Conservation (phyloP, 2,329 filamentous ascomycete species). For the Magnaporthiopsis poae region DNA sequence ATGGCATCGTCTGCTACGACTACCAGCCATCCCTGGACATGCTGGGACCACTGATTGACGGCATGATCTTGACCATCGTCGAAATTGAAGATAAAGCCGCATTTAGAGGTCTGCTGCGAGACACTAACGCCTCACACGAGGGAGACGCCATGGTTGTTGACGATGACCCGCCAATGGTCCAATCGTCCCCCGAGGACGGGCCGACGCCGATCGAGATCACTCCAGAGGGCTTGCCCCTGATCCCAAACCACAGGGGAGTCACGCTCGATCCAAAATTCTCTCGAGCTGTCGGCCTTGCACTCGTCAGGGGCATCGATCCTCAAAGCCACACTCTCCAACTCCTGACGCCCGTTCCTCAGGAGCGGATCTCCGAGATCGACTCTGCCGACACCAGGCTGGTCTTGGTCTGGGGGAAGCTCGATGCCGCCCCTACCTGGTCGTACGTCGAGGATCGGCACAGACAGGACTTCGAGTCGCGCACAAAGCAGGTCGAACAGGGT, state of each 20-base stretch:
- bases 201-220: constrained; percentile 26
- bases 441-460: constrained; percentile 54
- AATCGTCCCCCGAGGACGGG: constrained; percentile 1
- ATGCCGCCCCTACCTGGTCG: constrained; percentile 56
- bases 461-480: constrained; percentile 19
- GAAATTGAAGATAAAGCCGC: constrained; percentile 45
- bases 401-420: constrained; percentile 58
- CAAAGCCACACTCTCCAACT: constrained; percentile 47
- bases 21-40: constrained; percentile 50
- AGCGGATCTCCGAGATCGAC: constrained; percentile 30
- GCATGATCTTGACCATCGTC: constrained; percentile 59
- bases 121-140: background rate
- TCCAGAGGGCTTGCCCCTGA: constrained; percentile 51
- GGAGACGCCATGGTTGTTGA: constrained; percentile 16
- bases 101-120: constrained; percentile 24
- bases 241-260: constrained; percentile 43
- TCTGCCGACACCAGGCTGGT: constrained; percentile 41
- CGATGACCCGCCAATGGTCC: constrained; percentile 1
- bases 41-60: constrained; percentile 57
- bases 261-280: constrained; percentile 52
- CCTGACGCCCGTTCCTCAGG: constrained; percentile 46
- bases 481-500: constrained; percentile 19
- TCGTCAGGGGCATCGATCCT: constrained; percentile 61
- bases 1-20: constrained; percentile 59
- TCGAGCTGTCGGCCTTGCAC: constrained; percentile 50